Evolutionary conservation across 2,329 filamentous ascomycete genomes (phyloP).

Genomic region (Colletotrichum sp.): DNA sequence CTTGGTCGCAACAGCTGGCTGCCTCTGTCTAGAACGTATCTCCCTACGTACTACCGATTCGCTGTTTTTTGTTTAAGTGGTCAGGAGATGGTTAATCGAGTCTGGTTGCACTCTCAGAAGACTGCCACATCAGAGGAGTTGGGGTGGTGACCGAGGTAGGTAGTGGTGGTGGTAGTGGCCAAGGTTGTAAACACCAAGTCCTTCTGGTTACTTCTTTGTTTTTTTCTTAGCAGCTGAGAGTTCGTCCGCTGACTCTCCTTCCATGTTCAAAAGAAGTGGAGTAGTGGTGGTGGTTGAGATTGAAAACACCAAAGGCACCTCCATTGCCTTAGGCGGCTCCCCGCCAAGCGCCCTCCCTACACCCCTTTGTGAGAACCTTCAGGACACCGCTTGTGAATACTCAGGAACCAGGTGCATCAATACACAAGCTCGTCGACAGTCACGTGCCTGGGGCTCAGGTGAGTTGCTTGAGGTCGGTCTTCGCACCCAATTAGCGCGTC

Average conservation of each 20-base stretch:
- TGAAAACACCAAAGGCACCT: background rate
- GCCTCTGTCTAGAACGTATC: background rate
- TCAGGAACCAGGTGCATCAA: background rate
- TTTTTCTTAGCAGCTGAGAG: background rate
- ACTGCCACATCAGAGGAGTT: background rate
- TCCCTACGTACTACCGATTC: background rate
- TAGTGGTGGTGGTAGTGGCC: background rate
- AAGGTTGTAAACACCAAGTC: background rate
- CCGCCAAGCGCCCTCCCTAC: background rate
- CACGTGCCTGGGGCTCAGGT: background rate
- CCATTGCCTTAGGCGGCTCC: background rate
- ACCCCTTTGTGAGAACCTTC: background rate
- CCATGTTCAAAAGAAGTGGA: background rate
- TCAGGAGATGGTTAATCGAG: background rate
- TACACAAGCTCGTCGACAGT: background rate
- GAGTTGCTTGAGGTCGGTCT: background rate
- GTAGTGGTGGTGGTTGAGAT: background rate
- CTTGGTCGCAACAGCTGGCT: background rate
- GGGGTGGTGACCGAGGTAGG: background rate
- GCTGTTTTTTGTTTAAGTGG: background rate
- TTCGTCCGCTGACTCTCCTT: background rate
- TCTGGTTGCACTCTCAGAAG: background rate
- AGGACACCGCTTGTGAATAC: background rate
- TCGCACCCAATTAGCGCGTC: background rate
- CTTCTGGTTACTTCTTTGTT: background rate